phyloP scores from a whole-genome alignment of 2,329 filamentous ascomycete genomes.

The Nectriaceae sp. region DNA sequence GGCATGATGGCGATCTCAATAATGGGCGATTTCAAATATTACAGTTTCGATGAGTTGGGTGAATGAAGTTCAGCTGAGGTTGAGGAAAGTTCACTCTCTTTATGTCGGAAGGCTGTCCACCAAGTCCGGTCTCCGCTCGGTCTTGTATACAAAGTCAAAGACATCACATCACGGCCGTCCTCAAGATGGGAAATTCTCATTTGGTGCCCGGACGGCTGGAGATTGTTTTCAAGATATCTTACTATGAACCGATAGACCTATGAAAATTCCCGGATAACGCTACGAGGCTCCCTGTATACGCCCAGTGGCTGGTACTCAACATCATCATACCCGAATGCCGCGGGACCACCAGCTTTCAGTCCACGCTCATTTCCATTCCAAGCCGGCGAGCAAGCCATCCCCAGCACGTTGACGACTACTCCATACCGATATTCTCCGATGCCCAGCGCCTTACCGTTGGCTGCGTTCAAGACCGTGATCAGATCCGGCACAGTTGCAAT shows the following conservation, averaged over 20 bases:
- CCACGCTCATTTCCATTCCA: neutral
- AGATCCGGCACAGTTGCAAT: neutral
- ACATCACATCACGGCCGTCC: neutral
- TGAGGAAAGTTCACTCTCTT: neutral
- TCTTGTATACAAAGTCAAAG: neutral
- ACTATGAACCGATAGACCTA: neutral
- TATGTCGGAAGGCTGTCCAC: neutral
- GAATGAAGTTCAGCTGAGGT: neutral
- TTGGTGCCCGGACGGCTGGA: too few species aligned
- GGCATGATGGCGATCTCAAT: neutral
- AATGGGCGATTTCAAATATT: neutral
- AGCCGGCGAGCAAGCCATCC: neutral
- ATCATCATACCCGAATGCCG: neutral
- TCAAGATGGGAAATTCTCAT: neutral
- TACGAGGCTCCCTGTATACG: neutral
- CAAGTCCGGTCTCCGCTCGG: neutral
- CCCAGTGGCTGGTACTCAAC: neutral
- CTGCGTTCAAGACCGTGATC: neutral
- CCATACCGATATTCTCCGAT: conserved; percentile 1
- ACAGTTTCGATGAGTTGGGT: neutral
- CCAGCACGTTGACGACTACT: neutral
- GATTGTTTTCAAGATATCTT: neutral
- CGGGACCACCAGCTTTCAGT: neutral
- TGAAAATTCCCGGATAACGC: neutral
- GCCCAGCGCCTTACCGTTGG: neutral